A percentile compares a stretch with the other conserved stretches of the same genome.
Conservation (phyloP, 495 filamentous ascomycete genomes). For the Penicillium coffeae region DNA sequence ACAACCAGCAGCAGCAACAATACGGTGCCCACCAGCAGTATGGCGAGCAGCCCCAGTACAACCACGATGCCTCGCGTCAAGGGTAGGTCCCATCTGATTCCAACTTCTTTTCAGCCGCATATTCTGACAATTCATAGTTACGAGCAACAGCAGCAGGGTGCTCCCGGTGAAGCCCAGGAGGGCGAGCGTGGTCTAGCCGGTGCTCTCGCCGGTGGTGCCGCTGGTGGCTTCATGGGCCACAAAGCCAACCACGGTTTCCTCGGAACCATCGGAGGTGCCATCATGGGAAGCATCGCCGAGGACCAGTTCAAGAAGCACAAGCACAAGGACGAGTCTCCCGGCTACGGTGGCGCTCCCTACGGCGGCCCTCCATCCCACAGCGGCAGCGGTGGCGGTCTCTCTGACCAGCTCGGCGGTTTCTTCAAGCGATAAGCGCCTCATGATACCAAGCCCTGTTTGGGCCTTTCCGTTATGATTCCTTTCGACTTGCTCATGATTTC, state of each 20-base stretch:
- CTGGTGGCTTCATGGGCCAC: constrained; percentile 46
- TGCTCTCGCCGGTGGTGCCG: constrained; percentile 44
- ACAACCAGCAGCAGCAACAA: constrained; percentile 20
- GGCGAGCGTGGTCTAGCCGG: constrained; percentile 48
- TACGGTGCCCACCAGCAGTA: constrained; percentile 27
- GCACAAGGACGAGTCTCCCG: constrained; percentile 24
- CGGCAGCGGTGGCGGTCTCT: constrained; percentile 27
- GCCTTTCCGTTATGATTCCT: constrained; percentile 3
- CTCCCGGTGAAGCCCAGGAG: constrained; percentile 39
- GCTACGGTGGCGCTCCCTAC: constrained; percentile 13
- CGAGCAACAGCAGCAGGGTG: constrained; percentile 28
- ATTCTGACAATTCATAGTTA: constrained; percentile 14
- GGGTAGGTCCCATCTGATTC: constrained; percentile 17
- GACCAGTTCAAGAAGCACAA: constrained; percentile 45
- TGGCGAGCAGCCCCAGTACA: constrained; percentile 19
- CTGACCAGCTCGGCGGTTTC: constrained; percentile 41
- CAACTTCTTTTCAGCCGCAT: not conserved
- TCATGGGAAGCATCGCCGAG: constrained; percentile 45
- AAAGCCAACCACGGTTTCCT: constrained; percentile 50
- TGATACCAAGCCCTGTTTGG: not conserved
- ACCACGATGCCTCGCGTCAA: constrained; percentile 26
- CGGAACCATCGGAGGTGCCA: constrained; percentile 48
- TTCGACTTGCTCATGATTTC: constrained; percentile 2
- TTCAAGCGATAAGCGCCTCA: constrained; percentile 38
- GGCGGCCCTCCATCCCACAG: constrained; percentile 17